phyloP scores from a whole-genome alignment of 768 basidiomycete genomes.

The Strobilomyces echinocephalus region DNA sequence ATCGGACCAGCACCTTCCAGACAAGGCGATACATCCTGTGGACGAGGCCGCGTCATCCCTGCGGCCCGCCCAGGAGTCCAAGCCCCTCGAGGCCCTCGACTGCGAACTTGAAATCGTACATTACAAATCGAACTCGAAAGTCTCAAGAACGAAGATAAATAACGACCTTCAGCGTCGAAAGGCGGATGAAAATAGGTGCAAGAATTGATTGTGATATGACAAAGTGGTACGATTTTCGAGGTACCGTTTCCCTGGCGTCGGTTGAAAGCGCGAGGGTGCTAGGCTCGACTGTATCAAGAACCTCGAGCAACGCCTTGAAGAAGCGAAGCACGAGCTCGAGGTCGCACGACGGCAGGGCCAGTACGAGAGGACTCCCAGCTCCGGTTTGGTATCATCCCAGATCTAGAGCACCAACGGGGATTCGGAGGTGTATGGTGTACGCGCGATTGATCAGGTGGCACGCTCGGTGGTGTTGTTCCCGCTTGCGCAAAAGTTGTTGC shows the following conservation, averaged over 20 bases:
- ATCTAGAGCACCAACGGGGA: slow-evolving; percentile 58
- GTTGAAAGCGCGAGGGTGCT: slow-evolving; percentile 20
- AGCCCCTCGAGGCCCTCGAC: slow-evolving; percentile 74
- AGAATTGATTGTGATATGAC: too few species aligned
- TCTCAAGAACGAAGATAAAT: too few species aligned
- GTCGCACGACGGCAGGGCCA: slow-evolving; percentile 84
- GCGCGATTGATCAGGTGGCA: slow-evolving; percentile 74
- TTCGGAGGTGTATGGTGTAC: slow-evolving; percentile 80
- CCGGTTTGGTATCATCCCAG: slow-evolving; percentile 80
- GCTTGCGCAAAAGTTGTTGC: slow-evolving; percentile 75
- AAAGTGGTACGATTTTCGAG: slow-evolving; percentile 42
- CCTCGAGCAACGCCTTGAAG: slow-evolving; percentile 67
- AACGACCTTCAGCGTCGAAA: slow-evolving; percentile 77
- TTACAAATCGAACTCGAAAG: too few species aligned
- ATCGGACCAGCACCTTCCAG: slow-evolving; percentile 81
- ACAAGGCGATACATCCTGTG: slow-evolving; percentile 88
- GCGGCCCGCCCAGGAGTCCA: slow-evolving; percentile 88
- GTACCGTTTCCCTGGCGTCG: background rate
- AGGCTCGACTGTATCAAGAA: slow-evolving; percentile 67
- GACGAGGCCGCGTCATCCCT: too few species aligned
- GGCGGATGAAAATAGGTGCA: slow-evolving; percentile 57
- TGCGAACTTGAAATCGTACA: slow-evolving; percentile 77
- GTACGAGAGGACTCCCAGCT: slow-evolving; percentile 76
- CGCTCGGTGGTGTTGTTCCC: slow-evolving; percentile 78
- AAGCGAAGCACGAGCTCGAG: slow-evolving; percentile 81